Conservation (phyloP, 768 basidiomycete species). For the Podaxis sp. region DNA sequence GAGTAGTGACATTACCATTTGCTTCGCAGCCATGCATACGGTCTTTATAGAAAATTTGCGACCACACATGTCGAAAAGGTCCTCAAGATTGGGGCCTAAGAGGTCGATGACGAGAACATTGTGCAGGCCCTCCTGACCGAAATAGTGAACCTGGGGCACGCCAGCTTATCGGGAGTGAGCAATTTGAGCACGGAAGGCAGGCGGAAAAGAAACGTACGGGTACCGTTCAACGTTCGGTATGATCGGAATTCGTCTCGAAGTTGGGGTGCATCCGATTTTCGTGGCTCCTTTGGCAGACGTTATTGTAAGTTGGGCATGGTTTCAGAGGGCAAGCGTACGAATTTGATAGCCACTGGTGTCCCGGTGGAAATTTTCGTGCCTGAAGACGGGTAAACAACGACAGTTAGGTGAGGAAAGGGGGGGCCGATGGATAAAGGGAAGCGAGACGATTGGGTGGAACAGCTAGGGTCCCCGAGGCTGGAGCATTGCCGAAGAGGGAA, state of each 20-base stretch:
- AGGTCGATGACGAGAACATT: constrained; percentile 95
- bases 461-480: background rate
- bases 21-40: constrained; percentile 97
- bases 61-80: constrained; percentile 98
- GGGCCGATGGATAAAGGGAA: background rate
- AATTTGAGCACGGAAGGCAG: constrained; percentile 12
- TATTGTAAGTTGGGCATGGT: constrained; percentile 11
- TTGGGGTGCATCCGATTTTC: constrained; percentile 98
- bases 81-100: constrained; percentile 95
- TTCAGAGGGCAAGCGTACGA: constrained; percentile 53
- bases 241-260: constrained; percentile 96
- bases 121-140: constrained; percentile 97
- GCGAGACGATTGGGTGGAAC: background rate
- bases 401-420: background rate
- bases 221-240: constrained; percentile 91
- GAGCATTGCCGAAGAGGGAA: background rate
- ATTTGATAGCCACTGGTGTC: constrained; percentile 95
- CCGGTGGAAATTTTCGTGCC: constrained; percentile 84
- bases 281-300: constrained; percentile 64
- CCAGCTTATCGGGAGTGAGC: constrained; percentile 58
- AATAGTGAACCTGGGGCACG: constrained; percentile 98
- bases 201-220: constrained; percentile 53
- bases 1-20: constrained; percentile 72
- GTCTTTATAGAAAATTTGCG: constrained; percentile 98
- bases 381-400: constrained; percentile 26